Conservation (phyloP, 1,284 basidiomycete species). For the Cutaneotrichosporon sp. region DNA sequence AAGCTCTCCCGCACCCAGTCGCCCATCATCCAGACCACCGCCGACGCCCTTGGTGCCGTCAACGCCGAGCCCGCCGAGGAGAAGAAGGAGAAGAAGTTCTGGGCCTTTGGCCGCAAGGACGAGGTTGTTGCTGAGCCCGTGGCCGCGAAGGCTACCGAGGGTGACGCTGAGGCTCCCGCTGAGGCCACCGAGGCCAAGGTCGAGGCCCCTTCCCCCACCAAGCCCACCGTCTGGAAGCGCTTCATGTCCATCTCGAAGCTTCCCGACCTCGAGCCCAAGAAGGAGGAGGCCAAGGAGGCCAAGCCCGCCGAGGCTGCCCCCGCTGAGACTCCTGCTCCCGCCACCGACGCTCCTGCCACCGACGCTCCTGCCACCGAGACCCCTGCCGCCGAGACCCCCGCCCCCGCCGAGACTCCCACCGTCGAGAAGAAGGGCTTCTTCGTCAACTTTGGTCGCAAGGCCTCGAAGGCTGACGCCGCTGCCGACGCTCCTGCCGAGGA, state of each 20-base stretch:
- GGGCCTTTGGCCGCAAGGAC: not conserved
- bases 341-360: not conserved
- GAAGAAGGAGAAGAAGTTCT: slow-evolving; percentile 2
- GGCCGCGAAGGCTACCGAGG: not conserved
- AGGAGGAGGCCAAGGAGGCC: not conserved
- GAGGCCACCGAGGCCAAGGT: not conserved
- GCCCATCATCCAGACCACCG: not conserved
- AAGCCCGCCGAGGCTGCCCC: not conserved
- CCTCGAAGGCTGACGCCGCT: not conserved
- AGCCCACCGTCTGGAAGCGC: not conserved
- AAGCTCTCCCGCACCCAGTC: not conserved
- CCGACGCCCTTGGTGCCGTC: not conserved
- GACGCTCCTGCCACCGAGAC: not conserved
- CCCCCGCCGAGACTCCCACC: not conserved
- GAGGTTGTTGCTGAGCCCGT: not conserved
- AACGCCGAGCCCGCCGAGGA: not conserved
- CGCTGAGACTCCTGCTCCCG: not conserved
- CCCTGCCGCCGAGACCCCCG: not conserved
- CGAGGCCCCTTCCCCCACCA: not conserved
- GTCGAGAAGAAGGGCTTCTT: not conserved
- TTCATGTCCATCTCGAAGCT: not conserved
- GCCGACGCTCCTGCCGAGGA: not conserved
- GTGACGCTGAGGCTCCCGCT: not conserved
- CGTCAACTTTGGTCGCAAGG: not conserved
- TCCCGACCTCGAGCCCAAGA: not conserved